Percentiles rank a stretch among this genome's conserved stretches.
Evolutionary conservation across 2,329 filamentous ascomycete species (phyloP).

Genomic region (Cryphonectria naterciae): DNA sequence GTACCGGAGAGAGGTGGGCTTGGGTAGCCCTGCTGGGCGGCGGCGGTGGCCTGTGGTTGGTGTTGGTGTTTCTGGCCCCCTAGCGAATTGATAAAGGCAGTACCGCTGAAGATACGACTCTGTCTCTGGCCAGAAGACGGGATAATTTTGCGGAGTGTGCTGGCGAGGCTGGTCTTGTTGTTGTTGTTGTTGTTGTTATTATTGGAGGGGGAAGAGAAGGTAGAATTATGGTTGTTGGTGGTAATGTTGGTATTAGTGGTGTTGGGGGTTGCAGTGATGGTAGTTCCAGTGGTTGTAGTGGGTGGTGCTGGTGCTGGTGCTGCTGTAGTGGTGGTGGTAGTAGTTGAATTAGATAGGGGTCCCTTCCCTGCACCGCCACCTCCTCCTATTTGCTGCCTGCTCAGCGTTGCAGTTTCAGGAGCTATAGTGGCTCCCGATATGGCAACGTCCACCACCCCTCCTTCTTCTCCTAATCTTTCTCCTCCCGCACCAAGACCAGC

Average conservation of each 20-base stretch:
- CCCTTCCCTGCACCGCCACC: conserved; percentile 21
- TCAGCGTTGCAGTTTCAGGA: conserved; percentile 34
- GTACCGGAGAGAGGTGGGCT: conserved; percentile 44
- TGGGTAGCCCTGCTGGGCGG: conserved; percentile 38
- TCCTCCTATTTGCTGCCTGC: conserved; percentile 30
- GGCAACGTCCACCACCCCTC: conserved; percentile 14
- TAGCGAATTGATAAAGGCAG: conserved; percentile 32
- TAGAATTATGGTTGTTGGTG: background rate
- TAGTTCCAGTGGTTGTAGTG: background rate
- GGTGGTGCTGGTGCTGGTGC: conserved; percentile 5
- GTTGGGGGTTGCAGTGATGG: background rate
- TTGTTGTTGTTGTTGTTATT: no score
- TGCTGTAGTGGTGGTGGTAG: conserved; percentile 9
- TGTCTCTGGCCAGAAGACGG: conserved; percentile 36
- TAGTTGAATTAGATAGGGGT: conserved; percentile 18
- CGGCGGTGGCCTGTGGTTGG: conserved; percentile 16
- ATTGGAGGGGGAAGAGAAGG: background rate
- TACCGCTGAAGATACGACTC: conserved; percentile 29
- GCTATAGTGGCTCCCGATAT: conserved; percentile 39
- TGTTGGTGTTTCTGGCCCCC: conserved; percentile 11
- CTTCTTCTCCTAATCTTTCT: background rate
- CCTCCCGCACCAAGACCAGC: conserved; percentile 1
- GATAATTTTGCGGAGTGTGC: conserved; percentile 42
- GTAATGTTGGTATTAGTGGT: conserved; percentile 16
- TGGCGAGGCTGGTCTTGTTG: conserved; percentile 30